phyloP scores from a whole-genome alignment of 257 asterid species.

The Nicotiana otophora region DNA sequence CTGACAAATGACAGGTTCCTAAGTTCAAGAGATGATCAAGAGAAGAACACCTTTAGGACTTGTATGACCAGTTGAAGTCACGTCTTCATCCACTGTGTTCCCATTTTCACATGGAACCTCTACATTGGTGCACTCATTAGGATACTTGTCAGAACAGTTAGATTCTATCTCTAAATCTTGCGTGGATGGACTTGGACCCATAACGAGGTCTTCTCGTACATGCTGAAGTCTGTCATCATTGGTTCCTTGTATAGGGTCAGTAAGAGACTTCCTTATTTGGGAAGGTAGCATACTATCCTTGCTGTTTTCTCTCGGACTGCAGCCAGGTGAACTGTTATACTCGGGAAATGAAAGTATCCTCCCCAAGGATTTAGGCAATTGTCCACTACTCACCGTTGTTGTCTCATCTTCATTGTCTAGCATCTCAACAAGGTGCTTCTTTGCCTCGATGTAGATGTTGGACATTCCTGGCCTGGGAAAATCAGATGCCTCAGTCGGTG shows the following conservation, averaged over 20 bases:
- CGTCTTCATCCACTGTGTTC: conserved; percentile 23
- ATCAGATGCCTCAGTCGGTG: conserved; percentile 23
- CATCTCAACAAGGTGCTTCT: conserved; percentile 85
- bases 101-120: conserved; percentile 20
- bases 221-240: conserved; percentile 15
- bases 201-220: conserved; percentile 31
- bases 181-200: conserved; percentile 30
- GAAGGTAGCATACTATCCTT: conserved; percentile 41
- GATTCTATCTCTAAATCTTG: conserved; percentile 28
- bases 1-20: conserved; percentile 4
- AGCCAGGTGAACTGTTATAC: conserved; percentile 47
- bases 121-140: conserved; percentile 26
- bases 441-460: conserved; percentile 74
- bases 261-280: conserved; percentile 43
- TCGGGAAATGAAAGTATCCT: conserved; percentile 71
- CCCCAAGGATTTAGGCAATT: conserved; percentile 61
- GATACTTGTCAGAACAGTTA: conserved; percentile 17
- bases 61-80: conserved; percentile 17
- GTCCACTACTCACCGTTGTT: conserved; percentile 31
- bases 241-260: conserved; percentile 20
- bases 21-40: background rate
- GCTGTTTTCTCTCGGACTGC: conserved; percentile 51
- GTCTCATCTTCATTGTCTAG: conserved; percentile 43
- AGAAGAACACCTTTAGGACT: conserved; percentile 41
- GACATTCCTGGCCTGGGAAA: conserved; percentile 40